Base-by-base conservation (phyloP, 352 stramenopile genomes). In the Phytophthora parvispora region DNA sequence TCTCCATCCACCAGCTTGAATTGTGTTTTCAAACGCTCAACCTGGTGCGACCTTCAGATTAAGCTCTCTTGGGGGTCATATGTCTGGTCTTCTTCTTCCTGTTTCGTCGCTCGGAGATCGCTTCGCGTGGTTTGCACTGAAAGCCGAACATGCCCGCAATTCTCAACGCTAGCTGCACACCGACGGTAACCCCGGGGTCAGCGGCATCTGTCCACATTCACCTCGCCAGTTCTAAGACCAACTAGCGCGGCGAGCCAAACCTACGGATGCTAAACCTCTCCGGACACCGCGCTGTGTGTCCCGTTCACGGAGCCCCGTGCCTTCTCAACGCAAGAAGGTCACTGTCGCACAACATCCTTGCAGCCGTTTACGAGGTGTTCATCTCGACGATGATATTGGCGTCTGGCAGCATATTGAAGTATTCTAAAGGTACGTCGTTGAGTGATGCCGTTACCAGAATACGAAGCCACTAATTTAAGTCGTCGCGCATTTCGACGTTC, bases 391-490 rank as follows among this genome's bases (percentile, higher is more conserved):
- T 16, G 20, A 66, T 10, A 18, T 71, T 45, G 1, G 60, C 16
- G 6, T 1, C 8, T 5, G 50, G 64, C 0, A 68, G 18, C 6
- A 13, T 4, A 16, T 58, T 20, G 32, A 75, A 79, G 20, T 60
- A 66, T 1, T 29, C 1, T 1, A 79, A 15, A 0, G 22, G 49
- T 0, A 75, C 67, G 3, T 62, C 72, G 20, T 75, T 75, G 16
- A 79, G 55, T 1, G 36, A 28, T 1, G 31, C 3, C 2, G 3
- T 27, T 2, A 36, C 34, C 0, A 72, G 31, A 1, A 72, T 78
- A 12, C n/a, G n/a, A 27, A 49, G 60, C 65, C 65, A 78, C 65
- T 61, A 78, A 0, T 1, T 3, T 3, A 78, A 24, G 28, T 70
- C 59, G 1, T 52, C 10, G 0, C 43, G 16, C 63, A 73, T 77